These are phyloP conservation scores for Euphorbia tirucalli DNA, from an alignment of 345 rosid species.

Conservation along the genomic window DNA sequence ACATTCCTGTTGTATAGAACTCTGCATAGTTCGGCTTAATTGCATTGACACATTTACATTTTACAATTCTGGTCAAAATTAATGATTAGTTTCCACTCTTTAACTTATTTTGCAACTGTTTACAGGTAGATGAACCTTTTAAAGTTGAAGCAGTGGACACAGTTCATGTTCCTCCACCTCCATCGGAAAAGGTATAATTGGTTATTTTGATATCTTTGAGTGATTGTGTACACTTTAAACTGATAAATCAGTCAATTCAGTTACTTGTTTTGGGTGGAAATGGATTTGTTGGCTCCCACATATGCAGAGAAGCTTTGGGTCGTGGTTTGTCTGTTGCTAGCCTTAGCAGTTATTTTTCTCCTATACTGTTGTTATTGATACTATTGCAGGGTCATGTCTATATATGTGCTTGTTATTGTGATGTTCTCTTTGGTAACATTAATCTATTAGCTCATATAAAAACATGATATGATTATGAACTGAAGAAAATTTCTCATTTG, in stretches of 20 bases:
- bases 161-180: slow-evolving; percentile 71
- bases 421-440: too few relatives aligned
- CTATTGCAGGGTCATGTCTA: background rate
- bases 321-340: slow-evolving; percentile 77
- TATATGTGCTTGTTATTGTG: background rate
- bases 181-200: slow-evolving; percentile 62
- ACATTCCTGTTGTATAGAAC: too few relatives aligned
- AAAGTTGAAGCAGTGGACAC: slow-evolving; percentile 92
- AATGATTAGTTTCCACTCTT: too few relatives aligned
- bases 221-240: slow-evolving; percentile 12
- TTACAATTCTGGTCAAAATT: too few relatives aligned
- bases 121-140: slow-evolving; percentile 73
- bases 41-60: too few relatives aligned
- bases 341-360: slow-evolving; percentile 76
- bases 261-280: slow-evolving; percentile 95
- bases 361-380: slow-evolving; percentile 3
- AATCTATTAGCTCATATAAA: background rate
- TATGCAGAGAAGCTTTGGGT: slow-evolving; percentile 81
- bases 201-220: background rate
- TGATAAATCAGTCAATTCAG: slow-evolving; percentile 37
- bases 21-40: too few relatives aligned
- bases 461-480: background rate
- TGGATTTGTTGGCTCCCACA: slow-evolving; percentile 95
- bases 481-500: background rate
- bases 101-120: too few relatives aligned